Evolutionary conservation across 768 basidiomycete species (phyloP), one percentile per base, ranked within the genome.

Genomic region (Mycena chlorophos): DNA sequence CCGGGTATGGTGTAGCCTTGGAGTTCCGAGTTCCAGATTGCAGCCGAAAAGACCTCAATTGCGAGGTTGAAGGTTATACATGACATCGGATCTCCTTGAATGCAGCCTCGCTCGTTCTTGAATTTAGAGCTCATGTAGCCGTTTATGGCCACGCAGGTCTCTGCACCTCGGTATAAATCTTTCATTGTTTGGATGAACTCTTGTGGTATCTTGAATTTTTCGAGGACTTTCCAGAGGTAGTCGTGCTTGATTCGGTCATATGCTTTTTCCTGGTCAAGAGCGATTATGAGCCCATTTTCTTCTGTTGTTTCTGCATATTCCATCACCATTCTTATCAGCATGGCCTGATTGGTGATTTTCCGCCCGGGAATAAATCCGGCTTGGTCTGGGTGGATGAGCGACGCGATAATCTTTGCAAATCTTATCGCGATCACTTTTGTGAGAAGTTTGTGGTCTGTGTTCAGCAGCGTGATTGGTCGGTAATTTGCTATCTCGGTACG

Each of bases 331-430:
- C 31, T 34, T 34, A 34, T 34, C 31, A 34, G 17, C 31, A 34
- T 34, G 8, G 31, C 17, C 31, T 34, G 31, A 17, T 34, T 17
- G 31, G 31, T 17, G 8, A 34, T 34, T 8, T 17, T 8, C 31
- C 31, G 8, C 31, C 31, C 31, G 8, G 40, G 40, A 19, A 73
- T 39, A 3, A 73, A 72, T 0, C 68, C 69, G 17, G 40, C 40
- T 43, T 43, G 40, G 40, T 43, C 22, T 23, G 16, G 10, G 40
- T 43, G 40, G 8, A 43, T 43, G 6, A 43, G 40, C 10, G 8
- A 8, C 17, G 10, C 17, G 10, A 23, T 19, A n/a, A 43, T 19
- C 16, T n/a, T 23, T 43, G 40, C 40, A 8, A 43, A 23, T 23
- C 22, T 43, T 17, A 43, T 37, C 12, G 34, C n/a, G n/a, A 37